These are phyloP conservation scores for Hagleromyces aurorensis DNA, from an alignment of 805 yeast species.

Conservation along the genomic window DNA sequence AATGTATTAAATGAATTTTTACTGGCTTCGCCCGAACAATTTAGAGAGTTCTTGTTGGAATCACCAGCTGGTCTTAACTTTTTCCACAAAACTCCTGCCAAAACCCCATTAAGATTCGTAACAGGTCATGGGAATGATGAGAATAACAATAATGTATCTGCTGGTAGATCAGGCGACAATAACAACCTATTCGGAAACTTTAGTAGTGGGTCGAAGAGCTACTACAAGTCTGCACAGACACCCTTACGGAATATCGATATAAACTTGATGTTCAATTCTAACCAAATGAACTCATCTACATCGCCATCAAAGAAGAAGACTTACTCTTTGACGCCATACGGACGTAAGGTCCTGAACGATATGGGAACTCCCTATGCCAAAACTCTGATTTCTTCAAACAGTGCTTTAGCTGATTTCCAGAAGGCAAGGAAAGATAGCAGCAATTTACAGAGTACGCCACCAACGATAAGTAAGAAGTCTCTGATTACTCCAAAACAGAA, in stretches of 20 bases:
- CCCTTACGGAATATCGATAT: slow-evolving; percentile 29
- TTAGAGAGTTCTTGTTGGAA: slow-evolving; percentile 29
- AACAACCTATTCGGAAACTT: slow-evolving; percentile 7
- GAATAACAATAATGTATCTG: slow-evolving; percentile 1
- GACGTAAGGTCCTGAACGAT: slow-evolving; percentile 26
- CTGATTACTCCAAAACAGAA: not conserved
- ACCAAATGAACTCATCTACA: slow-evolving; percentile 14
- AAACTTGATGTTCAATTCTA: slow-evolving; percentile 28
- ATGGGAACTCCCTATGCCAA: slow-evolving; percentile 28
- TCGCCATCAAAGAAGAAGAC: slow-evolving; percentile 28
- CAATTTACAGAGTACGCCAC: slow-evolving; percentile 12
- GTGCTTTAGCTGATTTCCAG: slow-evolving; percentile 30
- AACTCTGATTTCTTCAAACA: slow-evolving; percentile 21
- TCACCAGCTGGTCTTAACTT: slow-evolving; percentile 29
- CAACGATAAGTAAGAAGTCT: slow-evolving; percentile 1
- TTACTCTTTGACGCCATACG: slow-evolving; percentile 29
- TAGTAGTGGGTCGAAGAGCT: slow-evolving; percentile 1
- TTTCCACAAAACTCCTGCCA: slow-evolving; percentile 30
- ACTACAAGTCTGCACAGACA: slow-evolving; percentile 13
- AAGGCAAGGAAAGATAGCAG: slow-evolving; percentile 24
- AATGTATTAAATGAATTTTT: slow-evolving; percentile 26
- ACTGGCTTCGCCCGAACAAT: slow-evolving; percentile 30
- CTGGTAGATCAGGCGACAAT: not conserved
- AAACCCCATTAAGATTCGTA: slow-evolving; percentile 29
- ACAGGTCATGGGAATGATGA: slow-evolving; percentile 8